Conservation (phyloP, 345 rosid genomes). For the Draba incana region DNA sequence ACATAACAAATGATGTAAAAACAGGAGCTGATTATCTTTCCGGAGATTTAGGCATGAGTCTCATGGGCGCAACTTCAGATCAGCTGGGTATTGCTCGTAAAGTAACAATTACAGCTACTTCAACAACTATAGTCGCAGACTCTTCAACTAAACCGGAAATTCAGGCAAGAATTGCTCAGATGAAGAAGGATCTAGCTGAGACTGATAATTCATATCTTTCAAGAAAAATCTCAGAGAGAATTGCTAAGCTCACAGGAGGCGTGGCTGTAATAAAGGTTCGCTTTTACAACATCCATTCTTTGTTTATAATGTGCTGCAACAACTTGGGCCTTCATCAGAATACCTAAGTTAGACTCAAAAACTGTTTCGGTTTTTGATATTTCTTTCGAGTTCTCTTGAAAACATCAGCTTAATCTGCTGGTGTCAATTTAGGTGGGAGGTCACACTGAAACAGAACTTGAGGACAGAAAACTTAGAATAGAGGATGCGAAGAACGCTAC, state of each 20-base stretch:
- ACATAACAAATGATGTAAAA: slow-evolving; percentile 22
- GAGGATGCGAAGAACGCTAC: slow-evolving; percentile 94
- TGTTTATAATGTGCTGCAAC: slow-evolving; percentile 17
- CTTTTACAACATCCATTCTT: neutral
- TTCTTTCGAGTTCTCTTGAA: neutral
- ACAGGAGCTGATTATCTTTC: slow-evolving; percentile 86
- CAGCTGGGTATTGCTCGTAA: slow-evolving; percentile 84
- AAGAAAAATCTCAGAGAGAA: slow-evolving; percentile 75
- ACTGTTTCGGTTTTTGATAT: slow-evolving; percentile 11
- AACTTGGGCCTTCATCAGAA: slow-evolving; percentile 4
- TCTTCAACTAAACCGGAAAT: slow-evolving; percentile 88
- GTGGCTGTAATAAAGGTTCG: slow-evolving; percentile 87
- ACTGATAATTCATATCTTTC: slow-evolving; percentile 61
- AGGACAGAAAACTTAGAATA: slow-evolving; percentile 84
- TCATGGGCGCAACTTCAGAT: slow-evolving; percentile 75
- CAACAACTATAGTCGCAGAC: slow-evolving; percentile 84
- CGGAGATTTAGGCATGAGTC: slow-evolving; percentile 71
- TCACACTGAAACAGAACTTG: slow-evolving; percentile 85
- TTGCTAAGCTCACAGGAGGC: slow-evolving; percentile 88
- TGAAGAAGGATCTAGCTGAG: slow-evolving; percentile 88
- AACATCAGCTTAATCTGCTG: slow-evolving; percentile 4
- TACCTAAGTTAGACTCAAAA: neutral
- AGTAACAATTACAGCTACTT: slow-evolving; percentile 68
- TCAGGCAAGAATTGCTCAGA: slow-evolving; percentile 83
- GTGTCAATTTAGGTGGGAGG: slow-evolving; percentile 65